Percentiles rank a stretch among this genome's conserved stretches.
phyloP scores from a whole-genome alignment of 2,329 filamentous ascomycete genomes.

The Aureobasidium sp. region DNA sequence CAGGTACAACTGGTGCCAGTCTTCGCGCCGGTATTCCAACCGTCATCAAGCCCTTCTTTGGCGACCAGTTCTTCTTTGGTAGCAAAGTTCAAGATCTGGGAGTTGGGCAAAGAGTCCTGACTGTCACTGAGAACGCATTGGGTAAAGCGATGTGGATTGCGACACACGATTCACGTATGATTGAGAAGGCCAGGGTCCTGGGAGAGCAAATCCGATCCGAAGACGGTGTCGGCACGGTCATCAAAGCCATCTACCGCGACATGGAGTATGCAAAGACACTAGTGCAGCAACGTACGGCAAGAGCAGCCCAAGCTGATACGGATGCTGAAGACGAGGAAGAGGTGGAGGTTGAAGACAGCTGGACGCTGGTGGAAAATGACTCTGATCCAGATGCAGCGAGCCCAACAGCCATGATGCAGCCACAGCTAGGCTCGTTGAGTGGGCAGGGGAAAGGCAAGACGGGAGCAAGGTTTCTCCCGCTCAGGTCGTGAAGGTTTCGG shows the following conservation, averaged over 20 bases:
- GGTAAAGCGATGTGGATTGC: slow-evolving; percentile 84
- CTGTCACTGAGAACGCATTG: slow-evolving; percentile 79
- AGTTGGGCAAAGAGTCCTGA: slow-evolving; percentile 82
- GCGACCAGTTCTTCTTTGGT: slow-evolving; percentile 96
- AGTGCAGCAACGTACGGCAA: slow-evolving; percentile 50
- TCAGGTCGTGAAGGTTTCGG: neutral
- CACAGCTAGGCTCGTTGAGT: neutral
- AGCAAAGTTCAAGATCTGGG: slow-evolving; percentile 83
- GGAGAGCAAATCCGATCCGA: slow-evolving; percentile 86
- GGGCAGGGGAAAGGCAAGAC: neutral
- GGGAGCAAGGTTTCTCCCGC: neutral
- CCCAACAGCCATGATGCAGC: slow-evolving; percentile 12
- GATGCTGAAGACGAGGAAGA: slow-evolving; percentile 22
- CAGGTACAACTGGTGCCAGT: slow-evolving; percentile 89
- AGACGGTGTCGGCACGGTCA: slow-evolving; percentile 79
- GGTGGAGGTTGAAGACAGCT: slow-evolving; percentile 37
- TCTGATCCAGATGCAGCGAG: slow-evolving; percentile 29
- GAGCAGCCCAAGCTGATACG: slow-evolving; percentile 18
- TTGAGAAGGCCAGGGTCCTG: slow-evolving; percentile 69
- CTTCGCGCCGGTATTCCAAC: slow-evolving; percentile 86
- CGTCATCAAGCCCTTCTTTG: slow-evolving; percentile 94
- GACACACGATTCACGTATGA: slow-evolving; percentile 85
- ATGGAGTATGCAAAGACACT: slow-evolving; percentile 85
- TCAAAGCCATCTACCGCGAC: slow-evolving; percentile 89
- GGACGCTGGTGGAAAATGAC: slow-evolving; percentile 76